Evolutionary conservation across 176 grass and related monocot species (phyloP), one percentile per base, ranked within the genome.

Genomic region (Avena eriantha): DNA sequence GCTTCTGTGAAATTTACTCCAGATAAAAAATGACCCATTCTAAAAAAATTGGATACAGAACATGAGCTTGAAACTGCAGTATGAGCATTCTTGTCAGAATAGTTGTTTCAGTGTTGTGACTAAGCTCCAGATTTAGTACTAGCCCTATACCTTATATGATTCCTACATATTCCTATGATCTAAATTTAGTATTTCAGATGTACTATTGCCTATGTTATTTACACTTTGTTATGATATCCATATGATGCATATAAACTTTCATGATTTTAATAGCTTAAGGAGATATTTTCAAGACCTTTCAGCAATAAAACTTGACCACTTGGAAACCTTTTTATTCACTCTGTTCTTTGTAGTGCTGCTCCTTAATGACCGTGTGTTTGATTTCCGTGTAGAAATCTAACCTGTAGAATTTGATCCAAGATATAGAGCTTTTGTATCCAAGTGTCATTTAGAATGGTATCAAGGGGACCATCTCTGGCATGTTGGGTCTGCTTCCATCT

Each of bases 391-490:
- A 96, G 97, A 93, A 93, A 84, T 96, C 88, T 84, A 79, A 93
- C 78, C 72, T 99, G 46, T 96, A 88, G 89, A 94, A 90, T 69
- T 87, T 96, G 92, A 91, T 99, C 65, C 97, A 99, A 88, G 97
- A 99, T 67, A 96, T 96, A 87, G 94, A 96, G 80, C 97, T 92
- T 48, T 85, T 99, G 86, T 90, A 96, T 80, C 80, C 93, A 41
- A 41, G 4, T 41, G 36, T 41, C 36, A 41, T 41, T 41, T 5
- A 41, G 45, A 93, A 96, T 86, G 93, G 90, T 49, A 98, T 96
- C 90, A 96, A 98, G 82, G 92, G 93, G 83, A 96, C 96, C 26
- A 96, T 98, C 76, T 96, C 92, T 83, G 94, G 93, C 69, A 98
- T 98, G 93, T 80, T 98, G 75, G 93, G 90, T 70, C 80, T 98